Evolutionary conservation across 2,329 filamentous ascomycete species (phyloP), one percentile per base, ranked within the genome.

Genomic region (Colletotrichum plurivorum): DNA sequence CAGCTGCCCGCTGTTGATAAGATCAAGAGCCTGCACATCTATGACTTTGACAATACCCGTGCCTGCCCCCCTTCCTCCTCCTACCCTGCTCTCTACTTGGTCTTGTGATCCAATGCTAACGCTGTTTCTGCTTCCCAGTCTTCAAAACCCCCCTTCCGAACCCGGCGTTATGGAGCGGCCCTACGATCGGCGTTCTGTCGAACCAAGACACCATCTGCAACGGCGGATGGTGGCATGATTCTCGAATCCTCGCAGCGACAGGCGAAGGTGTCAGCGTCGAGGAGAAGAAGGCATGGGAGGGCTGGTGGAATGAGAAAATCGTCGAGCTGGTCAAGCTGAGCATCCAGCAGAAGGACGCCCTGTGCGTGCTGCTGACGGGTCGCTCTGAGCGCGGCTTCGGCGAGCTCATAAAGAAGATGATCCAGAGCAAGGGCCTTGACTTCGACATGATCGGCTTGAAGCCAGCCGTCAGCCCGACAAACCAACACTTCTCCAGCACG

Each of bases 41-140:
- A 98, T 83, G 96, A 99, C 80, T 99, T 98, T 80, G 96, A 99
- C 81, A 98, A 99, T 77, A 98, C 95, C 45, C 83, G 93, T 95
- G 57, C 45, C 31, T 36, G 63, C 56, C 31, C 22, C 46, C 57
- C 36, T 51, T 46, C 27, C 51, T 22, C 20, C 71, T 61, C 31
- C 20, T 5, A 36, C 31, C 31, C 53, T 18, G 31, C 7, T 54
- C 13, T 36, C 20, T 49, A 43, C 27, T 51, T 60, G 4, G 6
- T 59, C 12, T 22, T 20, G 6, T 54, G 13, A 43, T 8, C 36
- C 10, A n/a, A 55, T 71, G 46, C 57, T 72, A 66, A 73, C 56
- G 31, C 45, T 41, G 4, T 49, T 13, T 39, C 10, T n/a, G 4
- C 8, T 52, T 10, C 10, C 10, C 75, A 94, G 93, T 99, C 56